Percentiles rank a stretch among this genome's conserved stretches.
phyloP scores from a whole-genome alignment of 192 early-diverging fungal species.

The Coemansia furcata region DNA sequence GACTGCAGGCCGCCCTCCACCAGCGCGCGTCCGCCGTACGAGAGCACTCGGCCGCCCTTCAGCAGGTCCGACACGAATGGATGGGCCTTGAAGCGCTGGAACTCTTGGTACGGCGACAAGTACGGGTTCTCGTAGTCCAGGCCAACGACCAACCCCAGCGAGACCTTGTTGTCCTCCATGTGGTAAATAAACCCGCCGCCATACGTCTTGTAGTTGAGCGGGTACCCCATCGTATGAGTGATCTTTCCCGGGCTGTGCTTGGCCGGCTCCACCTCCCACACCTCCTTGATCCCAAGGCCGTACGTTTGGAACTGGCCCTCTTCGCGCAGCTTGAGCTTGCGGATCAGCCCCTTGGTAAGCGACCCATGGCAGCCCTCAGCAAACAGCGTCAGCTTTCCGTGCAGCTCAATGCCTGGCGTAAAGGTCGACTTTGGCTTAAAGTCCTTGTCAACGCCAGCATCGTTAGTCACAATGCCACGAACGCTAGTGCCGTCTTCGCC shows the following conservation, averaged over 20 bases:
- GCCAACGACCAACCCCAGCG: conserved; percentile 86
- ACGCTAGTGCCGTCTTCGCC: conserved; percentile 85
- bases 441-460: conserved; percentile 88
- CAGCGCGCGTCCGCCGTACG: conserved; percentile 95
- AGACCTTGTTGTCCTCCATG: conserved; percentile 83
- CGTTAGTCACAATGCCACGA: conserved; percentile 89
- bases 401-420: conserved; percentile 93
- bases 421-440: conserved; percentile 88
- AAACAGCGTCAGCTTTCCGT: conserved; percentile 91
- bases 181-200: conserved; percentile 96
- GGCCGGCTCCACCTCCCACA: conserved; percentile 88
- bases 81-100: conserved; percentile 95
- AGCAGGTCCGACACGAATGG: conserved; percentile 78
- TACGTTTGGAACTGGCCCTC: conserved; percentile 90
- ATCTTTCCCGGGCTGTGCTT: conserved; percentile 84
- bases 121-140: conserved; percentile 97
- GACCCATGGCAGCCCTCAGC: conserved; percentile 98
- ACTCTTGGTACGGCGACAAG: conserved; percentile 93
- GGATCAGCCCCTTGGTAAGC: conserved; percentile 85
- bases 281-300: conserved; percentile 95
- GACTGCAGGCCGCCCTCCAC: conserved; percentile 97
- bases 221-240: conserved; percentile 88
- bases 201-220: conserved; percentile 87
- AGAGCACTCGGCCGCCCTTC: conserved; percentile 85
- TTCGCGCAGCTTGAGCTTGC: conserved; percentile 85